A percentile compares a stretch with the other conserved stretches of the same genome.
phyloP scores from a whole-genome alignment of 495 filamentous ascomycete species.

The Letharia lupina region DNA sequence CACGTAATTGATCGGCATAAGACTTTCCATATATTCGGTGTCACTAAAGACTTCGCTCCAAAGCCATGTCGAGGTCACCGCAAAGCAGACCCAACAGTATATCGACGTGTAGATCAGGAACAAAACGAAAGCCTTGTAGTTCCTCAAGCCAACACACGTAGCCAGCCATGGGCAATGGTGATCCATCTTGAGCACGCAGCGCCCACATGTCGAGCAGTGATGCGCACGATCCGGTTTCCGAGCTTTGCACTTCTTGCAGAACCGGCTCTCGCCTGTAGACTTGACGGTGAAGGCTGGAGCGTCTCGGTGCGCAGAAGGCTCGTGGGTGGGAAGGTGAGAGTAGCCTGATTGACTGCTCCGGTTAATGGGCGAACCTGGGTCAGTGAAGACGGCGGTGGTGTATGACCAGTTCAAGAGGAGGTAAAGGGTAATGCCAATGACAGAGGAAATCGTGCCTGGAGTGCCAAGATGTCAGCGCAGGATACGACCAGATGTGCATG shows the following conservation, averaged over 20 bases:
- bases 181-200: conserved; percentile 97
- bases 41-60: conserved; percentile 68
- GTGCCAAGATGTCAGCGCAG: background rate
- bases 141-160: conserved; percentile 85
- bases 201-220: conserved; percentile 87
- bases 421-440: conserved; percentile 64
- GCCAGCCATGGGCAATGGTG: conserved; percentile 98
- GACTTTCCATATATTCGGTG: conserved; percentile 51
- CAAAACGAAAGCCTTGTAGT: conserved; percentile 91
- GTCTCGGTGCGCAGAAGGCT: conserved; percentile 47
- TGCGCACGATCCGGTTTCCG: conserved; percentile 93
- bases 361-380: conserved; percentile 64
- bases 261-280: conserved; percentile 73
- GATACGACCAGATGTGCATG: conserved; percentile 27
- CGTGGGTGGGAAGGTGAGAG: conserved; percentile 54
- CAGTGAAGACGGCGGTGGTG: conserved; percentile 83
- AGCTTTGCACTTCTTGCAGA: conserved; percentile 94
- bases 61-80: conserved; percentile 63
- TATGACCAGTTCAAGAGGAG: conserved; percentile 78
- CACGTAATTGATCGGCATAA: conserved; percentile 86
- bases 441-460: conserved; percentile 38
- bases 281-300: conserved; percentile 69
- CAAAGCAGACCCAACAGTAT: conserved; percentile 78
- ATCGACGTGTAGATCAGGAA: conserved; percentile 87
- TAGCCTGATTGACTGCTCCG: conserved; percentile 43